Base-by-base conservation (phyloP, 257 asterid genomes). In the Solanum paucissectum region DNA sequence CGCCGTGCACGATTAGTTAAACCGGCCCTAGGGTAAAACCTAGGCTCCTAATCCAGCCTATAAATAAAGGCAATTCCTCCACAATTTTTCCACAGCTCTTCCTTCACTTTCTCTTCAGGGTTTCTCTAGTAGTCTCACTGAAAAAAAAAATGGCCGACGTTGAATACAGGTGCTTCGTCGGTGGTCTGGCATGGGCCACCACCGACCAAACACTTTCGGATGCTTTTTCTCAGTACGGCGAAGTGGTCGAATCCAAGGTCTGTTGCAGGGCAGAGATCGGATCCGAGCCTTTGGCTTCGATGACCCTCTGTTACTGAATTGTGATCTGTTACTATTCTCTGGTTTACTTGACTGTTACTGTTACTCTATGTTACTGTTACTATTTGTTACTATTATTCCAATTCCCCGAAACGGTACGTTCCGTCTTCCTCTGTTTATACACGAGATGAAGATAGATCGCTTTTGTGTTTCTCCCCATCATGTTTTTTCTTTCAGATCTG, bases 161-260 rank as follows among this genome's bases (percentile, higher is more conserved):
- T 12, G 92, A 90, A 38, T 90, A 16, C 81, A 83, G 92, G 83
- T 90, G 92, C 60, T 90, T 90, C 83, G 92, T 90, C 18, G 92
- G 92, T 88, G 92, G 92, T 7, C 84, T 92, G 88, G 96, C 96
- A 0, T 94, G 96, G 95, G 93, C 94, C 90, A 92, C 96, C 94
- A 89, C 89, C 46, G 96, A 94, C 79, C 88, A 90, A 5, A 38
- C 94, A 5, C 94, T 94, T 18, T 89, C 84, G 71, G 71, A 92
- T 0, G 95, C 95, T 5, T 94, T 94, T 87, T 88, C 95, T 33
- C 91, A 88, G 72, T 94, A 33, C 83, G 96, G 97, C 89, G 91
- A 91, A 23, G 93, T 94, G 89, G 10, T 92, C 92, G 98, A 94
- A 85, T 92, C 98, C 93, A 94, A 94, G 97, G 90, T 90, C 85